phyloP scores from a whole-genome alignment of 805 yeast genomes.

The Jamesozyma spencerorum region DNA sequence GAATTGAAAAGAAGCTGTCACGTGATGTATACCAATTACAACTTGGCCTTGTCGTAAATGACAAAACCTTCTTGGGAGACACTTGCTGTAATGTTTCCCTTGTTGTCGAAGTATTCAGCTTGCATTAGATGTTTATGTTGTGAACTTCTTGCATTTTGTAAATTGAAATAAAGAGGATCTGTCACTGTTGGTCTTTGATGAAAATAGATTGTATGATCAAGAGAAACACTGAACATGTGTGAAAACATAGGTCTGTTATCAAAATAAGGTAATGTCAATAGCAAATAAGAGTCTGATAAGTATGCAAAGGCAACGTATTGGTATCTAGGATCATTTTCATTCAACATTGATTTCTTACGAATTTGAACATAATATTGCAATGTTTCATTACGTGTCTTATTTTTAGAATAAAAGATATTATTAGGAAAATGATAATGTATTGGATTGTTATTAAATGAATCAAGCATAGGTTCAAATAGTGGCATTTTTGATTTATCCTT shows the following conservation, averaged over 20 bases:
- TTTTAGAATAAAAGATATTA: conserved; percentile 26
- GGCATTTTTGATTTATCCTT: too few species aligned
- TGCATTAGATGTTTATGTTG: conserved; percentile 46
- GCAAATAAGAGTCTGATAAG: conserved; percentile 47
- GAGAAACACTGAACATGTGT: conserved; percentile 45
- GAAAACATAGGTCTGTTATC: conserved; percentile 39
- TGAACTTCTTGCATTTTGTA: conserved; percentile 40
- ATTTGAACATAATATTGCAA: conserved; percentile 24
- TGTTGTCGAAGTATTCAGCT: conserved; percentile 45
- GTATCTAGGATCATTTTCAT: conserved; percentile 28
- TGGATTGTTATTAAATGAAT: conserved; percentile 29
- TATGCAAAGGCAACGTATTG: conserved; percentile 51
- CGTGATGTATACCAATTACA: conserved; percentile 4
- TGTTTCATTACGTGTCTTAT: conserved; percentile 8
- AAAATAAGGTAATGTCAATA: conserved; percentile 44
- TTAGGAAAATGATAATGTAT: conserved; percentile 30
- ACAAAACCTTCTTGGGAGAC: conserved; percentile 57
- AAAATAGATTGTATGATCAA: conserved; percentile 62
- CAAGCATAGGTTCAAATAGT: too few species aligned
- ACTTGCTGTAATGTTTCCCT: conserved; percentile 46
- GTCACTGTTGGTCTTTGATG: conserved; percentile 39
- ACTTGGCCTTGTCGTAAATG: conserved; percentile 19
- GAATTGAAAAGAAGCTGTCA: background rate
- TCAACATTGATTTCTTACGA: conserved; percentile 12
- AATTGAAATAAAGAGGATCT: conserved; percentile 43